Evolutionary conservation across 176 grass and related monocot genomes (phyloP).

Genomic region (Oryza rufipogon): DNA sequence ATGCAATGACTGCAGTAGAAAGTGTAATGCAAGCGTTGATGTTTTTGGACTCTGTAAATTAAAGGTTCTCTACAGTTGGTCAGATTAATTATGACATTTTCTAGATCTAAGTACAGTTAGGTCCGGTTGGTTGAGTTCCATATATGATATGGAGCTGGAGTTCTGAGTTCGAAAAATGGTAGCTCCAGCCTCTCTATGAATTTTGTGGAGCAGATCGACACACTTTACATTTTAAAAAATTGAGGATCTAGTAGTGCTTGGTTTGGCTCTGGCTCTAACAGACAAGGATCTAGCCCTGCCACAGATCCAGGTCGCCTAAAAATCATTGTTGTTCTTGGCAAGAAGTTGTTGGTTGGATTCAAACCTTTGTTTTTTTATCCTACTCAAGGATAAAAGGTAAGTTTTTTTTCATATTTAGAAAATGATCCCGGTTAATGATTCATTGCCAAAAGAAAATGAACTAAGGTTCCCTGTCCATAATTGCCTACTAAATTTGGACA

Average conservation of each 20-base stretch:
- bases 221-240: no score
- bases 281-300: no score
- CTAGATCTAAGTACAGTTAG: background rate
- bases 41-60: no score
- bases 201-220: no score
- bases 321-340: background rate
- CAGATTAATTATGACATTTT: no score
- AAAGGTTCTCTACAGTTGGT: background rate
- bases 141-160: no score
- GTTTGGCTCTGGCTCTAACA: no score
- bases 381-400: background rate
- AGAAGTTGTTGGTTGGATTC: background rate
- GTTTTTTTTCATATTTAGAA: background rate
- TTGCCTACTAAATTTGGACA: background rate
- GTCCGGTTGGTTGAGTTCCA: no score
- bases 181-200: no score
- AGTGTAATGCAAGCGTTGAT: background rate
- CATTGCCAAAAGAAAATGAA: background rate
- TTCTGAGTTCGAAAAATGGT: no score
- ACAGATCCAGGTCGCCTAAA: background rate
- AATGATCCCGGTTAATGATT: background rate
- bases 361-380: background rate
- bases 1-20: background rate
- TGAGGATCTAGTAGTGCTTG: no score
- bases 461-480: background rate